Evolutionary conservation across 2,329 filamentous ascomycete genomes (phyloP), one percentile per base, ranked within the genome.

Genomic region (Diaporthe nobilis): DNA sequence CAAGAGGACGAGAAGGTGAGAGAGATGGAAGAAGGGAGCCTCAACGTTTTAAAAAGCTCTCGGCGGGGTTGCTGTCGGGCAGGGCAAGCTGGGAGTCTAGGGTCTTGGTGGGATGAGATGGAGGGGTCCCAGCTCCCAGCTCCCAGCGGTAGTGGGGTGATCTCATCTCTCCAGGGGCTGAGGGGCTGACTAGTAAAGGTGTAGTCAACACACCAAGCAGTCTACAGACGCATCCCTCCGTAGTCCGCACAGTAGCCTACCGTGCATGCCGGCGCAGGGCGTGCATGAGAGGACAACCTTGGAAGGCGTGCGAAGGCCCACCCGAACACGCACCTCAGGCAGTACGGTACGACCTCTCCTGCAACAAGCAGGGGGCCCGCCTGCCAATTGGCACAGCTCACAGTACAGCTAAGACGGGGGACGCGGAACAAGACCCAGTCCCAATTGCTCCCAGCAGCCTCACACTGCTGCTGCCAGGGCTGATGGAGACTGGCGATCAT

Each of bases 21-120:
- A 42, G 31, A 22, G 37, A 51, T 67, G 71, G 58, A 63, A 57
- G 60, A 28, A 55, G 58, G 55, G 71, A 65, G 71, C 39, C 57
- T 77, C 68, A 63, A 73, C 76, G 61, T 72, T 77, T 75, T 77
- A 73, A 71, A 77, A 75, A 71, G 67, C 74, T 70, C 67, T 71
- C 72, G 72, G 72, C 65, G 61, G 49, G 67, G 75, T 63, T 61
- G 47, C 42, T 75, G 72, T 67, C 65, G 75, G 51, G 22, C 55
- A 47, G 75, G 51, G 22, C 55, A 47, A 61, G 39, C 55, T 60
- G 63, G 42, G 55, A 49, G 55, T 60, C 71, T 71, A 70, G 72
- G 53, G 39, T 74, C 49, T 51, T 68, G 73, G 63, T 76, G 75
- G 75, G 72, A 71, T 77, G 75, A 55, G 28, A 73, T 73, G 71